Conservation (phyloP, 306 rosid genomes). For the Biancaea sappan region DNA sequence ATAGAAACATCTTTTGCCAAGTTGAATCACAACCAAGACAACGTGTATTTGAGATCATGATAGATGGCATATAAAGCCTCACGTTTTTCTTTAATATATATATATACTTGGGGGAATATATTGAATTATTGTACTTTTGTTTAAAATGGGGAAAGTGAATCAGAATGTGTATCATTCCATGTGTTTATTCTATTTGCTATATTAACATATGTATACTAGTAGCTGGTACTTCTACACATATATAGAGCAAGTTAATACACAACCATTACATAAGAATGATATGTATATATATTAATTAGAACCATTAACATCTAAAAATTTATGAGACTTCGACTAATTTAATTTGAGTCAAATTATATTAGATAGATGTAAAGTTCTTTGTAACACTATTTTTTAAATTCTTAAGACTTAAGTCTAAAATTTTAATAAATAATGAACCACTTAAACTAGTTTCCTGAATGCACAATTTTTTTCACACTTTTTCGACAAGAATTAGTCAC, state of each 20-base stretch:
- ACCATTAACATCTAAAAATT: no score
- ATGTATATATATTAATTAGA: no score
- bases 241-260: slow-evolving; percentile 27
- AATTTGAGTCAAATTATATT: no score
- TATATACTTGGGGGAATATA: not conserved
- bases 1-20: slow-evolving; percentile 20
- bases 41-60: slow-evolving; percentile 31
- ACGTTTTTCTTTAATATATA: not conserved
- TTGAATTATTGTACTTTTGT: slow-evolving; percentile 6
- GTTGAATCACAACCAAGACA: slow-evolving; percentile 19
- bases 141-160: slow-evolving; percentile 26
- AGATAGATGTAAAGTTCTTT: no score
- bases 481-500: slow-evolving; percentile 34
- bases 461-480: slow-evolving; percentile 18
- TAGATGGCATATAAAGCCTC: slow-evolving; percentile 11
- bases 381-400: no score
- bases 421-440: no score
- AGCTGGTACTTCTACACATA: no score
- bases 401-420: no score
- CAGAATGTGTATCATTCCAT: not conserved
- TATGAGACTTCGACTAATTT: no score
- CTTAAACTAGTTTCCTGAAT: no score
- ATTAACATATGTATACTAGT: not conserved
- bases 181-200: slow-evolving; percentile 30
- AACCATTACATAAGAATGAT: slow-evolving; percentile 1